phyloP scores from a whole-genome alignment of 1,284 basidiomycete genomes.

The Thelephora terrestris region DNA sequence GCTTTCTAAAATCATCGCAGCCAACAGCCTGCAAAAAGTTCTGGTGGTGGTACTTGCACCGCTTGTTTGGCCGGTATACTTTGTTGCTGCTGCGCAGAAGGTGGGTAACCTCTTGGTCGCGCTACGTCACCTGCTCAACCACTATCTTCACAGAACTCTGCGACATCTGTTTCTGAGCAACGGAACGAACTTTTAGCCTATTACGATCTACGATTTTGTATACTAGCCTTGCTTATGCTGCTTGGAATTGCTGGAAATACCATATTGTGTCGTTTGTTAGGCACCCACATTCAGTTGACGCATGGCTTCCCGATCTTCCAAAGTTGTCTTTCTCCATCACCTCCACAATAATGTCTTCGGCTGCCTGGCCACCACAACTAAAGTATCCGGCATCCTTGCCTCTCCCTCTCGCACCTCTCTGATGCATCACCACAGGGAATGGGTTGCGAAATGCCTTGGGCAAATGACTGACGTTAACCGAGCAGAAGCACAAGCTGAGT shows the following conservation, averaged over 20 bases:
- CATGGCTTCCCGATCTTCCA: slow-evolving; percentile 4
- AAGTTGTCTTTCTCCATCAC: slow-evolving; percentile 1
- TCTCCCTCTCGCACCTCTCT: slow-evolving; percentile 3
- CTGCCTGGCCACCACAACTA: slow-evolving; percentile 29
- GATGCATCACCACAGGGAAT: slow-evolving; percentile 43
- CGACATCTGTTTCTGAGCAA: neutral
- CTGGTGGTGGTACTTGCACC: slow-evolving; percentile 37
- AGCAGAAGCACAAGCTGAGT: slow-evolving; percentile 66
- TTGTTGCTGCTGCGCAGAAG: slow-evolving; percentile 72
- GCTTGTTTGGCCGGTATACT: slow-evolving; percentile 66
- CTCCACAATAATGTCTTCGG: slow-evolving; percentile 21
- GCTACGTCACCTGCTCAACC: neutral
- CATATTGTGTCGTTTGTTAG: too few relatives aligned
- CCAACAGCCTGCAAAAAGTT: slow-evolving; percentile 44
- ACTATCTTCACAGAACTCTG: neutral
- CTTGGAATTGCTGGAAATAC: too few relatives aligned
- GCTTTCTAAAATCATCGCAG: slow-evolving; percentile 20
- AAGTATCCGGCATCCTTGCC: slow-evolving; percentile 19
- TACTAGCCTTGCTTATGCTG: too few relatives aligned
- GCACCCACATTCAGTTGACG: neutral
- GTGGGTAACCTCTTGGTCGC: slow-evolving; percentile 29
- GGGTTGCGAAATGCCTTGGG: slow-evolving; percentile 75
- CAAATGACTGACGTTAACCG: slow-evolving; percentile 73
- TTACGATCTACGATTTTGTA: too few relatives aligned
- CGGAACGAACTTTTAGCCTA: neutral